These are phyloP conservation scores for Phyllosticta capitalensis DNA, from an alignment of 2,329 filamentous ascomycete genomes.

Conservation along the genomic window DNA sequence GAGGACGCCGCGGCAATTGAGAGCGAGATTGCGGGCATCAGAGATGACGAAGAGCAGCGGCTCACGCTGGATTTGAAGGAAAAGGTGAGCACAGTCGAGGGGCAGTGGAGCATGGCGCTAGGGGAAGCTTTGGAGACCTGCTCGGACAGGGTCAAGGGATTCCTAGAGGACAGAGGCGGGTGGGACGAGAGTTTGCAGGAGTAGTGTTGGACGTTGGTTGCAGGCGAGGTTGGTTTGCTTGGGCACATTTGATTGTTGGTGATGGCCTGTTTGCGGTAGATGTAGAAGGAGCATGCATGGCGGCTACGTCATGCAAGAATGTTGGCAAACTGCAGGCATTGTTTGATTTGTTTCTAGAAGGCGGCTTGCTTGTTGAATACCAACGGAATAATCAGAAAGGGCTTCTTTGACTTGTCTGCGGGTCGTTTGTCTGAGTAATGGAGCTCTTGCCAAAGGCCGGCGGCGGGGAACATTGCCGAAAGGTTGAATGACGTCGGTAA, in stretches of 20 bases:
- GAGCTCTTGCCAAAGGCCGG: not conserved
- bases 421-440: not conserved
- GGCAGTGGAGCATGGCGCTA: slow-evolving; percentile 83
- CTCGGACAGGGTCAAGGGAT: slow-evolving; percentile 64
- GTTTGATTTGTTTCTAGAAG: not conserved
- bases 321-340: not conserved
- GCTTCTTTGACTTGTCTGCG: not conserved
- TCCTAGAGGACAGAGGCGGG: slow-evolving; percentile 67
- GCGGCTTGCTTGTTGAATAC: no score
- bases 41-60: slow-evolving; percentile 55
- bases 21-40: slow-evolving; percentile 47
- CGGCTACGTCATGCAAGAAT: not conserved
- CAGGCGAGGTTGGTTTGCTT: not conserved
- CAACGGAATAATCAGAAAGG: not conserved
- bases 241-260: not conserved
- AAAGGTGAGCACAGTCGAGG: slow-evolving; percentile 81
- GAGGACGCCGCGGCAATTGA: slow-evolving; percentile 32
- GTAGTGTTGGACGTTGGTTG: not conserved
- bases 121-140: slow-evolving; percentile 65
- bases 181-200: slow-evolving; percentile 62
- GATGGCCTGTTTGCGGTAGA: not conserved
- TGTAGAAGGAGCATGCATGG: not conserved
- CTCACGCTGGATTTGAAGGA: slow-evolving; percentile 86
- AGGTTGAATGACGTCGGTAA: not conserved
- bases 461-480: not conserved